Evolutionary conservation across 2,329 filamentous ascomycete genomes (phyloP), one percentile per base, ranked within the genome.

Genomic region (Colletotrichum nymphaeae): DNA sequence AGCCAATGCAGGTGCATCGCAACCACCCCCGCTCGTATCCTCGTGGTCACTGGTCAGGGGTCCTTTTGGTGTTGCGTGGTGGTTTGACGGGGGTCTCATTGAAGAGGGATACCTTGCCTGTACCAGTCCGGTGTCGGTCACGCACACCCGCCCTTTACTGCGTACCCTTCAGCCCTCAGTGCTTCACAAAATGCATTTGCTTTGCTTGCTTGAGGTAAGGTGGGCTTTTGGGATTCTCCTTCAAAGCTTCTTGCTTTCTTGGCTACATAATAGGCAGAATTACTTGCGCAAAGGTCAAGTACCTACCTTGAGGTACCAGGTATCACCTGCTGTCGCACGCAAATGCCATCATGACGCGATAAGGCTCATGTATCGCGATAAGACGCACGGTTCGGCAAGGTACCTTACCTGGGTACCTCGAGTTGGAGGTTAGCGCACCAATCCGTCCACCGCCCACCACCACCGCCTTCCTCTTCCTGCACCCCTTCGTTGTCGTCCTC

Each of bases 1-100:
- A 72, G 58, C 74, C 72, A 75, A 75, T 75, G 74, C 72, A 75
- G 69, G 72, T 75, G 72, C 74, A 75, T 72, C 52, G 69, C 59
- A 16, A 55, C 63, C 35, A 24, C 16, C 66, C 72, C 69, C 62
- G 63, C 68, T 67, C 68, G 63, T 74, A 72, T 74, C 68, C 63
- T 67, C 72, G 72, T 68, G 58, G 69, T 72, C 68, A 67, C 68
- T 68, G 69, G 46, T 59, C 63, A 72, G 72, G 72, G 72, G 69
- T 67, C 42, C 22, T 42, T 64, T 22, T 68, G 63, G 58, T 63
- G 69, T 24, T 55, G 53, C n/a, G 52, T 68, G 63, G 63, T 63
- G 64, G 52, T 49, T 53, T 16, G 52, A 63, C 68, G 67, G 56
- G 71, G 60, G 70, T 65, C 28, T 30, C 12, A 49, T 60, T 70